phyloP scores from a whole-genome alignment of 2,329 filamentous ascomycete genomes.

The Aureobasidium lini region DNA sequence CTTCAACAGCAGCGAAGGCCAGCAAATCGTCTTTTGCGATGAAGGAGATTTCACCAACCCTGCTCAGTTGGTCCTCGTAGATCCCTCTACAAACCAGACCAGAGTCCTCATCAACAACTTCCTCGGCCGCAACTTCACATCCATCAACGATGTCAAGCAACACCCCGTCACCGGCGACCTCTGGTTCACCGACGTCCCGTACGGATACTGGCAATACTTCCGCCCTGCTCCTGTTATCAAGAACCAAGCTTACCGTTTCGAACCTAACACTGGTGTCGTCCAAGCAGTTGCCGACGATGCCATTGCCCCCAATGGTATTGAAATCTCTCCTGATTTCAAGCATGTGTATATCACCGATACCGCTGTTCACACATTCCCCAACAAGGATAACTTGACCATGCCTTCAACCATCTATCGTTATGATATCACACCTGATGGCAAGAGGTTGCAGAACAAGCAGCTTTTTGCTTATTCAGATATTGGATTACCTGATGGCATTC shows the following conservation, averaged over 20 bases:
- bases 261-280: constrained; percentile 33
- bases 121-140: constrained; percentile 40
- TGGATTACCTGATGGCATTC: constrained; percentile 16
- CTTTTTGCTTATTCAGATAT: constrained; percentile 15
- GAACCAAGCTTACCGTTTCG: constrained; percentile 36
- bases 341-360: constrained; percentile 41
- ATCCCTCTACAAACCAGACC: constrained; percentile 38
- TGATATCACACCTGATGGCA: constrained; percentile 30
- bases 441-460: constrained; percentile 22
- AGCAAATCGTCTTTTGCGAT: constrained; percentile 28
- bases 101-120: constrained; percentile 39
- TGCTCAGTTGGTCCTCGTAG: constrained; percentile 23
- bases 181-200: constrained; percentile 44
- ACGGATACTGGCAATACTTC: constrained; percentile 31
- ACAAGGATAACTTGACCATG: constrained; percentile 27
- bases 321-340: constrained; percentile 36
- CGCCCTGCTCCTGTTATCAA: constrained; percentile 30
- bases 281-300: constrained; percentile 36
- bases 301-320: constrained; percentile 39
- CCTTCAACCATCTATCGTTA: constrained; percentile 38
- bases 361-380: constrained; percentile 15
- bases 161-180: constrained; percentile 34
- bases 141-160: constrained; percentile 37
- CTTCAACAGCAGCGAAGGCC: constrained; percentile 24
- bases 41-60: constrained; percentile 23